Conservation (phyloP, 805 yeast genomes). For the Saturnispora quitensis region DNA sequence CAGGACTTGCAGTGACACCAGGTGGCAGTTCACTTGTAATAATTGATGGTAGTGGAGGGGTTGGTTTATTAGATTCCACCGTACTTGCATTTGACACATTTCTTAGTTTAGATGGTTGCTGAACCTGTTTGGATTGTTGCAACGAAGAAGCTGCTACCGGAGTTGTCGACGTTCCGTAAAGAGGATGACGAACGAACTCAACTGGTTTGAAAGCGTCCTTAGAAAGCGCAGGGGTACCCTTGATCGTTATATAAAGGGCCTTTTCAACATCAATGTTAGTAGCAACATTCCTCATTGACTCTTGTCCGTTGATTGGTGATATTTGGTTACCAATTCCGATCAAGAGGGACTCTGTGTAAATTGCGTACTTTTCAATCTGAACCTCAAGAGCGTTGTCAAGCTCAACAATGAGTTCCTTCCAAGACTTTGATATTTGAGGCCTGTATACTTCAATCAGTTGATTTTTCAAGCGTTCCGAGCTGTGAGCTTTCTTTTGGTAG, state of each 20-base stretch:
- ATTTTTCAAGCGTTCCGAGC: conserved; percentile 63
- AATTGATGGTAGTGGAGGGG: conserved; percentile 3
- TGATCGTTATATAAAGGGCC: conserved; percentile 64
- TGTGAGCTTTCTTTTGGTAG: conserved; percentile 65
- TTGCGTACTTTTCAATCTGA: conserved; percentile 82
- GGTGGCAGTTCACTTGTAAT: neutral
- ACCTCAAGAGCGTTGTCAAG: conserved; percentile 83
- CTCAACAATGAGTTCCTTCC: conserved; percentile 74
- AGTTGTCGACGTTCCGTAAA: conserved; percentile 31
- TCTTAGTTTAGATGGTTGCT: conserved; percentile 6
- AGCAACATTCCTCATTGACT: conserved; percentile 70
- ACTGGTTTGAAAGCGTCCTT: conserved; percentile 46
- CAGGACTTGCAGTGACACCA: conserved; percentile 3
- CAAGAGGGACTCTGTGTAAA: conserved; percentile 73
- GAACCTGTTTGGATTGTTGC: neutral
- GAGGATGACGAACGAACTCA: conserved; percentile 62
- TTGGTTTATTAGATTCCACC: conserved; percentile 7
- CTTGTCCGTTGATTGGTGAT: conserved; percentile 50
- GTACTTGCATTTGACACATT: conserved; percentile 5
- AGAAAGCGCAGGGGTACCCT: conserved; percentile 23
- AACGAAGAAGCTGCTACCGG: neutral
- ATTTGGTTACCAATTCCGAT: conserved; percentile 80
- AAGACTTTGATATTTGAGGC: conserved; percentile 62
- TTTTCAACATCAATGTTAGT: conserved; percentile 72
- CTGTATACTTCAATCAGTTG: conserved; percentile 66